phyloP scores from a whole-genome alignment of 352 stramenopile species.

The Albugo laibachii region DNA sequence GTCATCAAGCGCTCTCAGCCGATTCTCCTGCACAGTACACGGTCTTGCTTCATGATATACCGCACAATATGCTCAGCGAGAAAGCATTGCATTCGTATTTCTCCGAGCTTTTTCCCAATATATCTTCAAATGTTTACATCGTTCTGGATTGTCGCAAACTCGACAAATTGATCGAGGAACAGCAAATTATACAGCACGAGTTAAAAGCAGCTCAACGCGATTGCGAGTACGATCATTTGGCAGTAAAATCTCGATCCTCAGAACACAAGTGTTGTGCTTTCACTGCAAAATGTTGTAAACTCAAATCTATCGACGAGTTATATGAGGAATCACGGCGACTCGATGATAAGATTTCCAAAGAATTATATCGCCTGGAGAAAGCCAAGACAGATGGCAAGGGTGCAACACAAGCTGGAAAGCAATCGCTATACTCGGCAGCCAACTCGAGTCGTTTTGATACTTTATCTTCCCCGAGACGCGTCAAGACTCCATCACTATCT shows the following conservation, averaged over 20 bases:
- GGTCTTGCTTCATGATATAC: conserved; percentile 49
- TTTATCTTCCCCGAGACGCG: background rate
- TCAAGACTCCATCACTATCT: background rate
- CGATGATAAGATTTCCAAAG: conserved; percentile 22
- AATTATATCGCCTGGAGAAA: conserved; percentile 11
- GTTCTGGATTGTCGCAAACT: conserved; percentile 40
- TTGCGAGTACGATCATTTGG: conserved; percentile 18
- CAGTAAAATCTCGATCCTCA: conserved; percentile 23
- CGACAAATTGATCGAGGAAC: conserved; percentile 27
- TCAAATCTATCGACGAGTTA: conserved; percentile 42
- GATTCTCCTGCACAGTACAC: conserved; percentile 47
- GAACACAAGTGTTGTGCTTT: conserved; percentile 19
- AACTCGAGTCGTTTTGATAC: background rate
- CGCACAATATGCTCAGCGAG: conserved; percentile 27
- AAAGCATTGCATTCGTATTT: conserved; percentile 53
- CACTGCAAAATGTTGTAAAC: conserved; percentile 14
- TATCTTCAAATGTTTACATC: conserved; percentile 41
- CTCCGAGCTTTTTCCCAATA: conserved; percentile 38
- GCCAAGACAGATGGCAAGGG: conserved; percentile 27
- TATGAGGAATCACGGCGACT: conserved; percentile 28
- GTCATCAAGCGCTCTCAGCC: conserved; percentile 32
- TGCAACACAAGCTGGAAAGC: conserved; percentile 10
- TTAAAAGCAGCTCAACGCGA: conserved; percentile 33
- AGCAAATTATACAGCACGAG: conserved; percentile 18
- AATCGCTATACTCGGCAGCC: background rate